These are phyloP conservation scores for Chalciporus pseudorubinellus DNA, from an alignment of 768 basidiomycete genomes.

Conservation along the genomic window DNA sequence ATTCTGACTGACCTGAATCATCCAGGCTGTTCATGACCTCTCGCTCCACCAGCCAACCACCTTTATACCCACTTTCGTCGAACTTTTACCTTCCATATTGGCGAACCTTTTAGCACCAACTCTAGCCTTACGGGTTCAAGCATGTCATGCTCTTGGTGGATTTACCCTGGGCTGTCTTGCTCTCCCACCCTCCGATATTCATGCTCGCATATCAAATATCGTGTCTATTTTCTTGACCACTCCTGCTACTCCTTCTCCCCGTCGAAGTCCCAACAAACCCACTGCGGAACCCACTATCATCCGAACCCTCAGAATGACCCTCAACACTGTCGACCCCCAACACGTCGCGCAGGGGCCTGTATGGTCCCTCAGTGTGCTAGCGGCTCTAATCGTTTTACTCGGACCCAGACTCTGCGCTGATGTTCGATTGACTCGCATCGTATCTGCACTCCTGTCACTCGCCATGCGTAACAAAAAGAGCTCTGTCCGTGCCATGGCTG, in stretches of 20 bases:
- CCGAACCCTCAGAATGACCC: conserved; percentile 64
- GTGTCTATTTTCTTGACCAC: conserved; percentile 51
- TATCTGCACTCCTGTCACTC: conserved; percentile 50
- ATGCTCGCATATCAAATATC: conserved; percentile 50
- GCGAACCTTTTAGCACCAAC: conserved; percentile 62
- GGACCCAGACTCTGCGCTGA: conserved; percentile 52
- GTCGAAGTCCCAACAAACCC: conserved; percentile 36
- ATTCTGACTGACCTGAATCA: conserved; percentile 10
- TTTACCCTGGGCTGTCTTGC: conserved; percentile 54
- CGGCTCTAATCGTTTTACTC: conserved; percentile 63
- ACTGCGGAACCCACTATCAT: conserved; percentile 51
- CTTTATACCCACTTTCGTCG: conserved; percentile 67
- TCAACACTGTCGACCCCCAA: conserved; percentile 51
- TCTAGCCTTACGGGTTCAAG: conserved; percentile 63
- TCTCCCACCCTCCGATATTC: conserved; percentile 46
- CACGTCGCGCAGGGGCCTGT: conserved; percentile 74
- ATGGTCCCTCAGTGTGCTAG: conserved; percentile 71
- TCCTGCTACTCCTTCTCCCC: conserved; percentile 33
- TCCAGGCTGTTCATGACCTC: conserved; percentile 71
- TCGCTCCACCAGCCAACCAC: conserved; percentile 58
- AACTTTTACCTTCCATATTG: conserved; percentile 61
- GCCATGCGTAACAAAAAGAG: conserved; percentile 63
- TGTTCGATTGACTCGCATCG: conserved; percentile 40
- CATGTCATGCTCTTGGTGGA: conserved; percentile 73
- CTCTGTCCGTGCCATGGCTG: conserved; percentile 58